Evolutionary conservation across 2,329 filamentous ascomycete genomes (phyloP), one percentile per base, ranked within the genome.

Genomic region (Beauveria australis): DNA sequence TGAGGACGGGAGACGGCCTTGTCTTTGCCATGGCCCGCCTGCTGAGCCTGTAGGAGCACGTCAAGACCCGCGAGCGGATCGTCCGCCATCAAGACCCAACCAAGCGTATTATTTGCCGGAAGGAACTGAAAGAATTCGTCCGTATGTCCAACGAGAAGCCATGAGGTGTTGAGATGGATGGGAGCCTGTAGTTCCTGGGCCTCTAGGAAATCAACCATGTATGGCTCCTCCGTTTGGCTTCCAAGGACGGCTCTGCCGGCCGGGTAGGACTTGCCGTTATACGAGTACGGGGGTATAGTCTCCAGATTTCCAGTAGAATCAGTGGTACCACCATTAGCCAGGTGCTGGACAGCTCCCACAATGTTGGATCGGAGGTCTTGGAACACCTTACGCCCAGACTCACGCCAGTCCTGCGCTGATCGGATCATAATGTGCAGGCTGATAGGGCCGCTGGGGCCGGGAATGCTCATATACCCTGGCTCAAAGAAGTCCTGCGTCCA

Each of bases 91-190:
- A 70, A n/a, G 2, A 66, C 30, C 66, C 67, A 71, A 1, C 69
- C 69, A 0, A 59, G 66, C 7, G 66, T 52, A 16, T 64, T 69
- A 8, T 67, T 43, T 1, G 61, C 62, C 1, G 69, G 69, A 0
- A 71, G 53, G 22, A 71, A 71, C n/a, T 71, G 69, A 0, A 71
- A 26, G 22, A 69, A 70, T 54, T 71, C 68, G 41, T 70, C 69
- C 0, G 69, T 68, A 22, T 71, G 69, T 4, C 68, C 67, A 14
- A 71, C 64, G 0, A 22, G 26, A 1, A 71, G 37, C 68, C 68
- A 71, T 0, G 40, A 59, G 2, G 67, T 68, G 19, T 71, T 73
- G 0, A 76, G 64, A 0, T 69, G 54, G 3, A 76, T 59, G 24
- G 14, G 18, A 52, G 55, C 7, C 48, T 51, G 28, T 9, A 10